phyloP scores from a whole-genome alignment of 2,329 filamentous ascomycete genomes.

The Ceratocystiopsis brevicomis region DNA sequence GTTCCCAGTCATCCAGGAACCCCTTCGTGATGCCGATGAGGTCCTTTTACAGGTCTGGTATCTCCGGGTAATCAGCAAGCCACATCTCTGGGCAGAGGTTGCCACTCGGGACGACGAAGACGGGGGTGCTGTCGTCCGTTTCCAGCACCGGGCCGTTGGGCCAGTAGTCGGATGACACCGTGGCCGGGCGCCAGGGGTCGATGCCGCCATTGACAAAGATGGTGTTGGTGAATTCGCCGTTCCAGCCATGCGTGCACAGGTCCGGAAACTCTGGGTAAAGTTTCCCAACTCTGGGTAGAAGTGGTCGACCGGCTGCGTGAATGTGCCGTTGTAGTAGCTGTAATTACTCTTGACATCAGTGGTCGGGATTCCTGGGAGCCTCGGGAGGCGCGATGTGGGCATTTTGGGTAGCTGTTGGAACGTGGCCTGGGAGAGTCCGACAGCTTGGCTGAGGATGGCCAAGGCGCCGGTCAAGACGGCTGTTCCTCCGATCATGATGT shows the following conservation, averaged over 20 bases:
- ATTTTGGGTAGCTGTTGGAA: not conserved
- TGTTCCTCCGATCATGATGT: constrained; percentile 1
- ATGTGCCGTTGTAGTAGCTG: constrained; percentile 8
- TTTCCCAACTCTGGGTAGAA: constrained; percentile 19
- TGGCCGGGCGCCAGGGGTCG: constrained; percentile 23
- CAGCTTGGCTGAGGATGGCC: not conserved
- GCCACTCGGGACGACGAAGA: constrained; percentile 19
- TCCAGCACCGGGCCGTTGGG: constrained; percentile 19
- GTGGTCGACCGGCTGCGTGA: constrained; percentile 24
- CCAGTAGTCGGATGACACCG: constrained; percentile 18
- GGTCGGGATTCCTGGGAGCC: constrained; percentile 1
- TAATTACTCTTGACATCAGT: not conserved
- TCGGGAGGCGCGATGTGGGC: not conserved
- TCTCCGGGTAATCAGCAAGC: not conserved
- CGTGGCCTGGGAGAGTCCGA: not conserved
- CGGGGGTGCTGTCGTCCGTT: constrained; percentile 14
- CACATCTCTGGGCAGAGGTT: constrained; percentile 22
- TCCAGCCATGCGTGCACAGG: constrained; percentile 21
- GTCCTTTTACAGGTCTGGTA: constrained; percentile 1
- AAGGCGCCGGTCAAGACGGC: no score
- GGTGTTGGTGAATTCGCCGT: constrained; percentile 19
- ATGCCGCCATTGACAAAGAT: constrained; percentile 22
- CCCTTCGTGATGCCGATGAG: constrained; percentile 2
- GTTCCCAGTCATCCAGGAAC: constrained; percentile 5
- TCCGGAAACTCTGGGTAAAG: constrained; percentile 24